These are phyloP conservation scores for Toxoplasma gondii DNA, from an alignment of 169 alveolate genomes.

Conservation along the genomic window DNA sequence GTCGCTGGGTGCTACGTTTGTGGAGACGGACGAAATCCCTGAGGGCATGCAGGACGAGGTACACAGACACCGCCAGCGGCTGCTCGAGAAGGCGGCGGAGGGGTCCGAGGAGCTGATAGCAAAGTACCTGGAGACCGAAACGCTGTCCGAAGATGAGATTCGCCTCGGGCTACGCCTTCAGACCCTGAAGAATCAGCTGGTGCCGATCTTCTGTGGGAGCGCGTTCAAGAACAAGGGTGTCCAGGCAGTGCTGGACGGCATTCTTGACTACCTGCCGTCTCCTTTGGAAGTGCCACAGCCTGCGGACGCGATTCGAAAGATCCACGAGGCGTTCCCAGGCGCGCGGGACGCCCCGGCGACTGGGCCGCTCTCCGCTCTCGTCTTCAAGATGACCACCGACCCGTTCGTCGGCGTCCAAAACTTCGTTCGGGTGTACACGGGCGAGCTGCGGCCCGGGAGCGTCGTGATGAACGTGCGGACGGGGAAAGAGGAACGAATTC, in stretches of 20 bases:
- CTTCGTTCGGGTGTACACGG: conserved; percentile 80
- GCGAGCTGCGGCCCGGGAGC: conserved; percentile 73
- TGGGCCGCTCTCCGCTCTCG: conserved; percentile 75
- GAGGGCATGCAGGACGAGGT: conserved; percentile 56
- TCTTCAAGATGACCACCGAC: conserved; percentile 79
- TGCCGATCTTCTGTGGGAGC: conserved; percentile 90
- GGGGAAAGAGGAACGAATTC: conserved; percentile 80
- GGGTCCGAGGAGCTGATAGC: conserved; percentile 88
- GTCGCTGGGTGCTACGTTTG: conserved; percentile 61
- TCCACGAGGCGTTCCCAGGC: not conserved
- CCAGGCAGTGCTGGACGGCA: conserved; percentile 92
- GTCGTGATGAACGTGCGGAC: conserved; percentile 81
- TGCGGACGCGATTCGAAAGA: not conserved
- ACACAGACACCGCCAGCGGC: conserved; percentile 39
- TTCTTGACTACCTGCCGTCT: conserved; percentile 89
- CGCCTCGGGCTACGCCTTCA: conserved; percentile 80
- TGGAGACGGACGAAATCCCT: conserved; percentile 66
- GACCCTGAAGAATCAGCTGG: conserved; percentile 76
- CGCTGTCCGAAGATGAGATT: conserved; percentile 77
- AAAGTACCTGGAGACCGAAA: conserved; percentile 75
- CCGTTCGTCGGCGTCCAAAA: conserved; percentile 69
- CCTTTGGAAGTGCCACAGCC: conserved; percentile 79
- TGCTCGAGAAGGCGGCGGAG: conserved; percentile 79
- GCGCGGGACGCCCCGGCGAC: not conserved
- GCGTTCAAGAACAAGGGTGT: conserved; percentile 94